Base-by-base conservation (phyloP, 768 basidiomycete genomes). In the Rubroboletus pulcherrimus region DNA sequence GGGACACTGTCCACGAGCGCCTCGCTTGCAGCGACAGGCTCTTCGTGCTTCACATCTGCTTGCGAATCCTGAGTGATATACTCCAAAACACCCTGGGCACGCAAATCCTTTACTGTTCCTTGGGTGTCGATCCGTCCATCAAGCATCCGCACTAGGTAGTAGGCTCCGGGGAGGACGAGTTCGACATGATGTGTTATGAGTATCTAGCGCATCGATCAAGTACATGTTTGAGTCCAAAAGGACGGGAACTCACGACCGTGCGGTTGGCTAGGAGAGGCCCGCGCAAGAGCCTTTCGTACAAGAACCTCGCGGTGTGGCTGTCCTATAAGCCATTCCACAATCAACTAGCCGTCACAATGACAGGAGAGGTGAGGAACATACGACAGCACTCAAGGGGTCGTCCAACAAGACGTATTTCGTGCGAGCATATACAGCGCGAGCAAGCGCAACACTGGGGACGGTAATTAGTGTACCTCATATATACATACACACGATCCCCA, bases 131-230 rank as follows among this genome's bases (percentile, higher is more conserved):
- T 83, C 14, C 89, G 82, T 3, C 91, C 91, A 64, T 92, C 90
- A 2, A 90, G 76, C 80, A 93, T 86, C 29, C 89, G 82, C 7
- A 92, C 78, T 3, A 93, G 72, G 62, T 91, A 91, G 61, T 85
- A 65, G 0, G 87, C 81, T 0, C 83, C 85, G 0, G 90, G 86
- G 7, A 91, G 79, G 17, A 93, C 85, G 1, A 94, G 80, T 48
- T 92, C 88, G 29, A 93, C 85, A 63, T 93, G 91, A 58, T 93
- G 91, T 0, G 90, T 91, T 35, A 93, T 90, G 5, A 87, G 75
- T 39, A 87, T 73, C 85, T 85, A 55, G 3, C 10, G 11, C 1
- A 30, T 4, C 30, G 21, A 47, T 60, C 34, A 56, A 39, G 9
- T 9, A 46, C 10, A 38, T 4, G 5, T 10, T 3, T 10, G 11